Evolutionary conservation across 1,284 basidiomycete genomes (phyloP), one percentile per base, ranked within the genome.

Genomic region (Singerocomus inundabilis): DNA sequence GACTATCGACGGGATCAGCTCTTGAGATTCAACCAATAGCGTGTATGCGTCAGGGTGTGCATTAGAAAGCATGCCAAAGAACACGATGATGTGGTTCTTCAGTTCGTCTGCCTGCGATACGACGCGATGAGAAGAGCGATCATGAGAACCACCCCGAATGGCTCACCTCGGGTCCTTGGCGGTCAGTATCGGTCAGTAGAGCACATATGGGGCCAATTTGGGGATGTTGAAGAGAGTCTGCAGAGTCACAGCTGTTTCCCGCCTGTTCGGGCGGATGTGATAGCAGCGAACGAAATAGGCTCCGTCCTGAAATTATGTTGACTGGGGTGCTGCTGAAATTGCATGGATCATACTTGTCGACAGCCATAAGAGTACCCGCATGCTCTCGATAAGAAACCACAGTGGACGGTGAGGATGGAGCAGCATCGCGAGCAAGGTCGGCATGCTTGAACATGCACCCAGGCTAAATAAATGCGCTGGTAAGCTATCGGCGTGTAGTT

Each of bases 1-100:
- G 12, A 87, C 71, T 21, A 89, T 63, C 1, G 84, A 81, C 1
- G 84, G 85, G 40, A 88, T 73, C 11, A 89, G 57, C 3, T 72
- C 71, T 35, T 70, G 72, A 1, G 82, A 84, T 24, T 75, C 71
- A 3, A 79, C 66, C 2, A 91, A 70, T 2, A 76, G 64, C 1
- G 64, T 61, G 31, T 78, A 69, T 21, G 77, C 74, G 43, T 84
- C 81, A 1, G 73, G 51, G 51, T 83, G 75, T 1, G 76, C 70
- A 31, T 78, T 70, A 8, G 80, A 77, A 13, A 90, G 64, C 39
- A 80, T 74, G 6, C 76, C 70, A 54, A 88, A 73, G 55, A 83
- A 80, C 29, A 71, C 73, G 11, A 89, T 65, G 36, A 85, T 78
- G 10, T 68, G 67, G 11, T 69, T 67, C 60, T 76, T 80, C 36